Conservation (phyloP, 2,329 filamentous ascomycete genomes). For the Lasiodiplodia theobromae region DNA sequence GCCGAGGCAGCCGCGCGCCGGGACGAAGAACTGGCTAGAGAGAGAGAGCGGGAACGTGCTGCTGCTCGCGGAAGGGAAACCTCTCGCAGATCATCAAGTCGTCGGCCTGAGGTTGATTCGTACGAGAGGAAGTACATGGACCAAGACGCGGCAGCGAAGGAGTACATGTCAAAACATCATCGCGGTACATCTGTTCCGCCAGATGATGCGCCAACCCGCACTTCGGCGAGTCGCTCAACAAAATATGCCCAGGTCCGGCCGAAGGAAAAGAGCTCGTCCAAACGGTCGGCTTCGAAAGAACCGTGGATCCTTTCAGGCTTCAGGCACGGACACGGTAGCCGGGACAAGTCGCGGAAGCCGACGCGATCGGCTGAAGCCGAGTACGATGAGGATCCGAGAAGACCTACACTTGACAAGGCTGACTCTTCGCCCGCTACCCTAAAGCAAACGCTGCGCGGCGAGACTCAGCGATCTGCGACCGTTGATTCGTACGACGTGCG, state of each 20-base stretch:
- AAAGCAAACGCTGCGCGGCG: constrained; percentile 37
- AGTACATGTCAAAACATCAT: constrained; percentile 18
- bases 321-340: constrained; percentile 8
- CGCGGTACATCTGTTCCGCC: constrained; percentile 3
- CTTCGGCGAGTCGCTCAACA: neutral
- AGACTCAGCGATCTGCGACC: constrained; percentile 42
- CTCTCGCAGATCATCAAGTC: constrained; percentile 26
- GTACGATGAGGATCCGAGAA: constrained; percentile 35
- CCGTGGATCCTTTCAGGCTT: constrained; percentile 20
- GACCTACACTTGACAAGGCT: constrained; percentile 49
- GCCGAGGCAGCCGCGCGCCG: constrained; percentile 33
- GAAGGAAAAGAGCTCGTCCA: constrained; percentile 14
- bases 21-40: constrained; percentile 21
- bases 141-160: constrained; percentile 17
- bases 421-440: constrained; percentile 46
- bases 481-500: constrained; percentile 38
- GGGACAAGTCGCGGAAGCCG: constrained; percentile 39
- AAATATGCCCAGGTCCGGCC: constrained; percentile 23
- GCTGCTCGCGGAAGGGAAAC: constrained; percentile 31
- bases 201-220: constrained; percentile 7
- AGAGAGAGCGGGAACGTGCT: constrained; percentile 34
- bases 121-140: constrained; percentile 9
- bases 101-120: constrained; percentile 8
- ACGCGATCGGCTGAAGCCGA: constrained; percentile 44
- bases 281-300: constrained; percentile 21